Base-by-base conservation (phyloP, 1,284 basidiomycete genomes). In the Thecaphora frezii region DNA sequence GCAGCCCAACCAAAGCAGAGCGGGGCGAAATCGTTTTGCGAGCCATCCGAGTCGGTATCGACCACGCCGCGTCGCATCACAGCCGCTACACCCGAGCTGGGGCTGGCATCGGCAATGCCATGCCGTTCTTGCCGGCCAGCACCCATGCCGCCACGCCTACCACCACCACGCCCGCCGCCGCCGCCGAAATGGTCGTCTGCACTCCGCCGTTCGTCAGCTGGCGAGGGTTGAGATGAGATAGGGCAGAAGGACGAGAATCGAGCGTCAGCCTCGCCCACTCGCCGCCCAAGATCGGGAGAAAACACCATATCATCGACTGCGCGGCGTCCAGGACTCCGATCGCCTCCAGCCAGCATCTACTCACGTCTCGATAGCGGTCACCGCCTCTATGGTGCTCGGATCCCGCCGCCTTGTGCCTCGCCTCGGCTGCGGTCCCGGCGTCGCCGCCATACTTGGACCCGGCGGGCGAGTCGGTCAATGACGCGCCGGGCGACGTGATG, bases 81-180 rank as follows among this genome's bases (percentile, higher is more conserved):
- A n/a, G n/a, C n/a, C n/a, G n/a, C n/a, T n/a, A n/a, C n/a, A n/a
- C n/a, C n/a, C n/a, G n/a, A n/a, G 33, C 33, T 3, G 33, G 18
- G 33, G 33, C 33, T 9, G 33, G 33, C 12, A 36, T 36, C 7
- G 33, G 18, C 12, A 36, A 36, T 18, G 33, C 33, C 12, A 36
- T 36, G 10, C 33, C 33, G 33, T 16, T 36, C 33, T 63, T 66
- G 28, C 65, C 65, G 5, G 65, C 55, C 45, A 70, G 46, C 23
- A 70, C 55, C 59, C 59, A 70, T 0, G 67, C 67, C 16, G 67
- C 55, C 28, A 70, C 42, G 23, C 67, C 67, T 21, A 70, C 48
- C 18, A 65, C 55, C 5, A 70, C 55, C 25, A 65, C 58, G 22
- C 67, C 61, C 23, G 65, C 64, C n/a, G 63, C 67, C 24, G 54